phyloP scores from a whole-genome alignment of 805 yeast species.

The Saturnispora diversa region DNA sequence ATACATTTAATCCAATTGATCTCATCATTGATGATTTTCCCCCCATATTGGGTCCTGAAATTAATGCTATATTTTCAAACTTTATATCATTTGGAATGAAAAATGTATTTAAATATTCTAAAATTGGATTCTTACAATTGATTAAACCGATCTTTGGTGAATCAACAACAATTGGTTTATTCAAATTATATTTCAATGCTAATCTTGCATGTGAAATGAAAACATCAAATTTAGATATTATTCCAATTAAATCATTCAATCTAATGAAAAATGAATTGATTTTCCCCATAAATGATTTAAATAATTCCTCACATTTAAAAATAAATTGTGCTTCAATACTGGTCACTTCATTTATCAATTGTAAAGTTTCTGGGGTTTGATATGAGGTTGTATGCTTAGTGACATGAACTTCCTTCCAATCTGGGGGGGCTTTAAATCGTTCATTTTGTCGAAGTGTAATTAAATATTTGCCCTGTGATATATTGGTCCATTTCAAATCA shows the following conservation, averaged over 20 bases:
- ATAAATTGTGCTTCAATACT: constrained; percentile 51
- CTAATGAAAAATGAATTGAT: constrained; percentile 33
- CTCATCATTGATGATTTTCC: constrained; percentile 75
- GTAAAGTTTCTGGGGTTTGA: constrained; percentile 51
- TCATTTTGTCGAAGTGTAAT: constrained; percentile 65
- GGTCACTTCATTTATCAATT: constrained; percentile 46
- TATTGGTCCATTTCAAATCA: constrained; percentile 11
- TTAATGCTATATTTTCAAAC: constrained; percentile 39
- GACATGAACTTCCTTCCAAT: constrained; percentile 72
- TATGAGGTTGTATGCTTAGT: constrained; percentile 64
- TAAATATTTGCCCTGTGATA: constrained; percentile 53
- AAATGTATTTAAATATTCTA: constrained; percentile 16
- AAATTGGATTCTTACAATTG: constrained; percentile 41
- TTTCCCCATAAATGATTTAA: constrained; percentile 31
- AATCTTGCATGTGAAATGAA: constrained; percentile 58
- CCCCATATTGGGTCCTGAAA: constrained; percentile 88
- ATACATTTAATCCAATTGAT: constrained; percentile 60
- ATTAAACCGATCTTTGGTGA: constrained; percentile 41
- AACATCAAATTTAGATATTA: constrained; percentile 56
- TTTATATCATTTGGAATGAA: constrained; percentile 63
- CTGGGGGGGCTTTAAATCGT: constrained; percentile 51
- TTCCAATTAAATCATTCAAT: constrained; percentile 36
- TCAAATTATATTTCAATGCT: constrained; percentile 39
- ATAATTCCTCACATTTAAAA: constrained; percentile 41
- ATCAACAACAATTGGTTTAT: constrained; percentile 44